Conservation (phyloP, 805 yeast species). For the Candida xiaguanensis region DNA sequence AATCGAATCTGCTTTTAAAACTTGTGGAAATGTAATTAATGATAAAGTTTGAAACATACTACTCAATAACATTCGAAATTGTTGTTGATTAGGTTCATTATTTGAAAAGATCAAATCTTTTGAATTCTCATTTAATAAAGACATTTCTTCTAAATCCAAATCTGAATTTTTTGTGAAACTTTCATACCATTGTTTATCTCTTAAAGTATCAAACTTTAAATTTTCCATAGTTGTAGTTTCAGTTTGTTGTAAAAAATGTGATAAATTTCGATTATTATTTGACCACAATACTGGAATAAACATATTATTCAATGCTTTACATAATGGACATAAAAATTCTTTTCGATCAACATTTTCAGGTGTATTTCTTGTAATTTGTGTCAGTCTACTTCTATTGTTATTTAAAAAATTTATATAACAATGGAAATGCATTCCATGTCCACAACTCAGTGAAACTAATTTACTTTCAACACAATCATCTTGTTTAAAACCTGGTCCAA, state of each 20-base stretch:
- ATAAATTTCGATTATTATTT: slow-evolving; percentile 36
- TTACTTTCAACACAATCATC: slow-evolving; percentile 36
- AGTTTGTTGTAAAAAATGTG: slow-evolving; percentile 16
- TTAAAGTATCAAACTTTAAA: slow-evolving; percentile 12
- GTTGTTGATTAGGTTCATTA: slow-evolving; percentile 14
- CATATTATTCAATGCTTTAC: slow-evolving; percentile 81
- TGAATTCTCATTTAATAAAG: slow-evolving; percentile 23
- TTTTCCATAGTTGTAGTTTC: slow-evolving; percentile 13
- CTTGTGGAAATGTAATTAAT: slow-evolving; percentile 35
- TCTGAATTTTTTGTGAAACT: slow-evolving; percentile 18
- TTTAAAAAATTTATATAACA: slow-evolving; percentile 67
- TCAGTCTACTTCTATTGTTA: slow-evolving; percentile 52
- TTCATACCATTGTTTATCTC: slow-evolving; percentile 22
- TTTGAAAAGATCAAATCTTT: slow-evolving; percentile 23
- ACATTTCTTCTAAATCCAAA: slow-evolving; percentile 20
- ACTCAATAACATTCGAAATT: slow-evolving; percentile 25
- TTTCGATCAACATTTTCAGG: slow-evolving; percentile 70
- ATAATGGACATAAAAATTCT: slow-evolving; percentile 85
- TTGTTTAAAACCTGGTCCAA: slow-evolving; percentile 72
- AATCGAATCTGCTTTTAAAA: slow-evolving; percentile 32
- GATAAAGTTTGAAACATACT: slow-evolving; percentile 35
- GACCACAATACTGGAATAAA: slow-evolving; percentile 75
- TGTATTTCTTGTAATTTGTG: slow-evolving; percentile 75
- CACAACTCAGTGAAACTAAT: slow-evolving; percentile 70
- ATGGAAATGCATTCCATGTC: slow-evolving; percentile 87